These are phyloP conservation scores for Trichothecium sympodiale DNA, from an alignment of 2,329 filamentous ascomycete genomes.

Conservation along the genomic window DNA sequence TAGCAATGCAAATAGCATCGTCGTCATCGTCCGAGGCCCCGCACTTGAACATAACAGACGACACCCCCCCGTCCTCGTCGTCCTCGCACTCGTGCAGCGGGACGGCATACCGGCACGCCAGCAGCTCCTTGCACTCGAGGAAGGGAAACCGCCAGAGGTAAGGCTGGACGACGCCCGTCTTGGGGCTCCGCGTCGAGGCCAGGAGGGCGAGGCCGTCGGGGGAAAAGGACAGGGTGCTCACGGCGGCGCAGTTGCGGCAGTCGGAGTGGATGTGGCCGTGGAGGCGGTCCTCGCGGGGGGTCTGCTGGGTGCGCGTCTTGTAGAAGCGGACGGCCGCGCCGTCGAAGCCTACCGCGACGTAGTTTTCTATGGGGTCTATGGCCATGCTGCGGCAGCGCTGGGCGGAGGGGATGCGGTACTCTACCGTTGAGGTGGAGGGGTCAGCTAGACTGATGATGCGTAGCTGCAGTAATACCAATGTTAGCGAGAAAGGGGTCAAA, in stretches of 20 bases:
- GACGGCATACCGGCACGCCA: constrained; percentile 23
- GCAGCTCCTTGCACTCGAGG: constrained; percentile 20
- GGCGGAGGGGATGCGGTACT: constrained; percentile 26
- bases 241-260: constrained; percentile 22
- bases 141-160: constrained; percentile 27
- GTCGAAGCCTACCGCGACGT: constrained; percentile 28
- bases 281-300: constrained; percentile 24
- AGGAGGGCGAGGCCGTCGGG: constrained; percentile 26
- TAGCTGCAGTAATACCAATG: constrained; percentile 13
- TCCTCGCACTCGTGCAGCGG: constrained; percentile 29
- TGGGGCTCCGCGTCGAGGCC: constrained; percentile 22
- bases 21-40: constrained; percentile 18
- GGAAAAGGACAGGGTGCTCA: constrained; percentile 28
- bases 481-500: too few relatives aligned
- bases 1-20: constrained; percentile 24
- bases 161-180: constrained; percentile 22
- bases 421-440: constrained; percentile 16
- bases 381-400: constrained; percentile 27
- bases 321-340: constrained; percentile 27
- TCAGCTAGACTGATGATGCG: constrained; percentile 24
- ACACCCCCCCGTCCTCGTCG: constrained; percentile 19
- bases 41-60: constrained; percentile 22
- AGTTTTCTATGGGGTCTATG: constrained; percentile 26
- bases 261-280: constrained; percentile 20
- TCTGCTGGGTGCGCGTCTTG: constrained; percentile 19